Conservation (phyloP, 106 monocot genomes). For the Acanthochlamys bracteata region DNA sequence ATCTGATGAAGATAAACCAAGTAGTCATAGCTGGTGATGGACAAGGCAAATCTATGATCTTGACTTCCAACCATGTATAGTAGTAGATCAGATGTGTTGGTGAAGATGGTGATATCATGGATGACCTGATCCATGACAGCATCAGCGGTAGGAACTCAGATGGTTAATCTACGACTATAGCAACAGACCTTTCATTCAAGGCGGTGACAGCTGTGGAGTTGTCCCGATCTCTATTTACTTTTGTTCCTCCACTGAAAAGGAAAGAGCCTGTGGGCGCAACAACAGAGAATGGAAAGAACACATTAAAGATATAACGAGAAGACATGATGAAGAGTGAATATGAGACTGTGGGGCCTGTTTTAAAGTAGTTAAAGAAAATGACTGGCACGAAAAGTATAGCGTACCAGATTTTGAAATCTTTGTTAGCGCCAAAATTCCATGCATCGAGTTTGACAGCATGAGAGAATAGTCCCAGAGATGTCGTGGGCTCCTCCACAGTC, state of each 20-base stretch:
- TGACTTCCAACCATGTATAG: not conserved
- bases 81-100: not conserved
- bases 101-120: not conserved
- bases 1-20: not conserved
- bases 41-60: not conserved
- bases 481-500: not conserved
- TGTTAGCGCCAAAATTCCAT: not conserved
- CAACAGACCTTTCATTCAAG: not conserved
- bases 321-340: slow-evolving; percentile 2
- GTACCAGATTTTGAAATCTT: not conserved
- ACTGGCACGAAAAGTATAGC: not conserved
- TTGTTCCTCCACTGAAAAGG: not conserved
- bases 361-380: not conserved
- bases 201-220: not conserved
- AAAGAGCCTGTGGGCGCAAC: not conserved
- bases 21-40: not conserved
- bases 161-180: not conserved
- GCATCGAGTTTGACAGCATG: not conserved
- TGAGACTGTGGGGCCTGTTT: not conserved
- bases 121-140: not conserved
- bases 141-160: not conserved
- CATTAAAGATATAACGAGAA: not conserved
- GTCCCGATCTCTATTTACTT: not conserved
- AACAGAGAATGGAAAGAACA: not conserved
- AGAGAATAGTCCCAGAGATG: not conserved